Conservation (phyloP, 345 rosid genomes). For the Rhodomyrtus tomentosa region DNA sequence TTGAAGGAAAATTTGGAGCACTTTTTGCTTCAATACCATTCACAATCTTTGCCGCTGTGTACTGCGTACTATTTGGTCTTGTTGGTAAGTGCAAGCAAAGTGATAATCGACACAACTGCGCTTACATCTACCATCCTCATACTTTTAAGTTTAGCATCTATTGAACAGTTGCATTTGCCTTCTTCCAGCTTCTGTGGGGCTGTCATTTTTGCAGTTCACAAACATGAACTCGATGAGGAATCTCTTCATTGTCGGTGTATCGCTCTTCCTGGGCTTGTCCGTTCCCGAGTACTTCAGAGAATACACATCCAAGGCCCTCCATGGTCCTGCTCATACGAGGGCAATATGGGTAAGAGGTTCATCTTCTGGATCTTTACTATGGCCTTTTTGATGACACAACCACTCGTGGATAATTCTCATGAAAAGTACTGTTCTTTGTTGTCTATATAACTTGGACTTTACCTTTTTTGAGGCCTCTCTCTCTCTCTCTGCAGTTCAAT, state of each 20-base stretch:
- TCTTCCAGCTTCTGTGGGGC: constrained; percentile 76
- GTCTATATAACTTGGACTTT: neutral
- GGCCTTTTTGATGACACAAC: neutral
- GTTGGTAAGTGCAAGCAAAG: constrained; percentile 40
- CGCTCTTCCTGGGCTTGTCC: constrained; percentile 83
- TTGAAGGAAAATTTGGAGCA: constrained; percentile 87
- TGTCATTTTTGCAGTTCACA: constrained; percentile 92
- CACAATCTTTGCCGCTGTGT: constrained; percentile 84
- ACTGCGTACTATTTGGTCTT: constrained; percentile 85
- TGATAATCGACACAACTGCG: neutral
- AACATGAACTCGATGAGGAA: constrained; percentile 99
- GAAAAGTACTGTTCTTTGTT: neutral
- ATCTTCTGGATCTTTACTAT: neutral
- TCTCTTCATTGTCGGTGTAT: constrained; percentile 75
- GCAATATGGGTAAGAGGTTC: constrained; percentile 69
- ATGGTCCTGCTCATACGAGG: constrained; percentile 82
- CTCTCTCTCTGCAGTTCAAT: constrained; percentile 51
- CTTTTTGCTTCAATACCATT: constrained; percentile 94
- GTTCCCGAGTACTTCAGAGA: constrained; percentile 84
- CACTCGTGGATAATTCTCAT: neutral
- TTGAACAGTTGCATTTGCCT: neutral
- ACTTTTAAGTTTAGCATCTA: neutral
- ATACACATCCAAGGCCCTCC: constrained; percentile 67
- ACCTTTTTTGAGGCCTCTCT: neutral
- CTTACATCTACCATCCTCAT: neutral